Base-by-base conservation (phyloP, 164 flowering plant genomes). In the Liquidambar formosana region DNA sequence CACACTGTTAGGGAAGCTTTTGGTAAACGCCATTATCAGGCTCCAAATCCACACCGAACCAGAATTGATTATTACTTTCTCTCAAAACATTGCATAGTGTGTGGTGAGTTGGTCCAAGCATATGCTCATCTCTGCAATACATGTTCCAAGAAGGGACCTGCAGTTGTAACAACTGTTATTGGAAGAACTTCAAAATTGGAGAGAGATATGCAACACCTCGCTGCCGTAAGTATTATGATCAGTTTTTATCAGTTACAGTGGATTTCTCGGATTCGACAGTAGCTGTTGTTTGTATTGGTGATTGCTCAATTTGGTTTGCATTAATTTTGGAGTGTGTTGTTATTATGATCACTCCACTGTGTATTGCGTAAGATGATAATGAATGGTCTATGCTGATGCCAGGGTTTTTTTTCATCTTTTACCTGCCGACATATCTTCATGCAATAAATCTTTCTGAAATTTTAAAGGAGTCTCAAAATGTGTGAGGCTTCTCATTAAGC, bases 1-100 rank as follows among this genome's bases (percentile, higher is more conserved):
- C 91, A 94, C 22, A 88, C 90, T 0, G 79, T 62, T 44, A 78
- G 89, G 70, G 86, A 85, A 72, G 75, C 84, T 61, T 66, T 77
- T 57, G 78, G 78, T 38, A 89, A 89, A 74, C 80, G 79, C 27
- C 81, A 78, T 4, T 60, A 64, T 28, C 14, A 59, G 53, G 78
- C 75, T 14, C 38, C 79, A 41, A 85, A 79, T 75, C 52, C 78
- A 21, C 80, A 76, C 62, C 73, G 84, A 72, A 86, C 86, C 5
- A 81, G 99, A 72, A 93, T 95, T 47, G 97, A 95, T 70, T 83
- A 65, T 66, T 95, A 91, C 67, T 95, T 93, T 78, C 80, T 85
- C 10, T 95, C 97, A n/a, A 86, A 81, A 53, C 96, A 93, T 58
- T 95, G 99, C 68, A 48, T 87, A 19, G 70, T 93, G 2, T 95